Conservation (phyloP, 1,139 yeast species). For the Candida labiduridarum region DNA sequence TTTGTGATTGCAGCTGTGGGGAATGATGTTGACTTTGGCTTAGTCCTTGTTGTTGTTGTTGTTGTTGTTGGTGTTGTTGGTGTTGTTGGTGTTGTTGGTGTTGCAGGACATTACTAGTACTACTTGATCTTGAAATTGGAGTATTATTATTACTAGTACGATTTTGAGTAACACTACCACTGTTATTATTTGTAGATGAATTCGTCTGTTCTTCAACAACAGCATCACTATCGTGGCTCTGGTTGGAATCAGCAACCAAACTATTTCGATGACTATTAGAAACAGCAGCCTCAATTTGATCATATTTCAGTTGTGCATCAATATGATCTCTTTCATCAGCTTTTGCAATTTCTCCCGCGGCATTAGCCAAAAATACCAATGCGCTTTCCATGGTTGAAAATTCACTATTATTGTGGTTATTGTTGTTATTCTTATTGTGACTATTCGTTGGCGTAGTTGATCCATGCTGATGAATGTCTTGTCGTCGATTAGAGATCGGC, state of each 20-base stretch:
- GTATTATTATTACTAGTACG: neutral
- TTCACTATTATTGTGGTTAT: constrained; percentile 16
- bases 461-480: neutral
- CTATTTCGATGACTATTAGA: constrained; percentile 11
- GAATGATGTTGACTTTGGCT: neutral
- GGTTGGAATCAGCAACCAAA: constrained; percentile 3
- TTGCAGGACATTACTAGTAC: neutral
- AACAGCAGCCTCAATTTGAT: constrained; percentile 38
- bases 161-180: neutral
- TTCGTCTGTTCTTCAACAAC: neutral
- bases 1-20: constrained; percentile 1
- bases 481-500: constrained; percentile 2
- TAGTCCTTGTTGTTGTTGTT: neutral
- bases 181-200: neutral
- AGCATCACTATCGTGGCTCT: neutral
- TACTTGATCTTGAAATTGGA: neutral
- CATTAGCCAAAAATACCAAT: constrained; percentile 69
- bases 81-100: neutral
- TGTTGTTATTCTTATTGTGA: neutral
- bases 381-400: constrained; percentile 65
- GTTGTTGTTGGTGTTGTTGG: neutral
- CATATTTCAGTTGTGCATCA: constrained; percentile 61
- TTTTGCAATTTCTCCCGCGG: constrained; percentile 72
- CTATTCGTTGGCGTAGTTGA: neutral
- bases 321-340: constrained; percentile 68